phyloP scores from a whole-genome alignment of 306 rosid genomes.

The Vigna radiata region DNA sequence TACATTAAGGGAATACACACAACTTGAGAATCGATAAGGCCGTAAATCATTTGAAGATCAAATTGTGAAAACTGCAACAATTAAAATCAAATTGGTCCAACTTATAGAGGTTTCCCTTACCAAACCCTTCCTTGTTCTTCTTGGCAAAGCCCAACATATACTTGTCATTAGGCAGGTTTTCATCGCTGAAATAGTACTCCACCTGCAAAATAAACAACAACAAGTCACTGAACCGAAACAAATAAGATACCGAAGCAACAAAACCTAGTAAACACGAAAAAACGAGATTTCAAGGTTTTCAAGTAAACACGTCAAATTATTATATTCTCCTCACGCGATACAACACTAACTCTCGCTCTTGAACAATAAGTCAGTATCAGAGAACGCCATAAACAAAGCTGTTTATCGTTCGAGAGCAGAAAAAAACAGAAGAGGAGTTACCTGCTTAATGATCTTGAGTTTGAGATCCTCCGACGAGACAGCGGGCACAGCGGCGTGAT shows the following conservation, averaged over 20 bases:
- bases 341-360: not conserved
- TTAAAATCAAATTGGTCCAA: constrained; percentile 16
- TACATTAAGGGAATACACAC: not conserved
- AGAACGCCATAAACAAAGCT: not conserved
- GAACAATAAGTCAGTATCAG: not conserved
- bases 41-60: constrained; percentile 3
- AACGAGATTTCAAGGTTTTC: constrained; percentile 1
- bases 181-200: constrained; percentile 94
- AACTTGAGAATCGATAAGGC: not conserved
- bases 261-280: constrained; percentile 25
- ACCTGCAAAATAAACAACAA: constrained; percentile 64
- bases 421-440: not conserved
- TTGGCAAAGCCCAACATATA: constrained; percentile 64
- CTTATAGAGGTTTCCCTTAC: constrained; percentile 52
- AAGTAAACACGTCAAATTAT: not conserved
- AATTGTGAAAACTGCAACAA: not conserved
- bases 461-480: constrained; percentile 82
- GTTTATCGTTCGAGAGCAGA: not conserved
- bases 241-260: not conserved
- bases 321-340: not conserved
- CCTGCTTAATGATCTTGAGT: constrained; percentile 84
- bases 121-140: constrained; percentile 93
- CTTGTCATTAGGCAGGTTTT: constrained; percentile 74
- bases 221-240: not conserved
- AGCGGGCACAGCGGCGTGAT: constrained; percentile 48